Evolutionary conservation across 1,284 basidiomycete genomes (phyloP), one percentile per base, ranked within the genome.

Genomic region (Ganoderma sinense): DNA sequence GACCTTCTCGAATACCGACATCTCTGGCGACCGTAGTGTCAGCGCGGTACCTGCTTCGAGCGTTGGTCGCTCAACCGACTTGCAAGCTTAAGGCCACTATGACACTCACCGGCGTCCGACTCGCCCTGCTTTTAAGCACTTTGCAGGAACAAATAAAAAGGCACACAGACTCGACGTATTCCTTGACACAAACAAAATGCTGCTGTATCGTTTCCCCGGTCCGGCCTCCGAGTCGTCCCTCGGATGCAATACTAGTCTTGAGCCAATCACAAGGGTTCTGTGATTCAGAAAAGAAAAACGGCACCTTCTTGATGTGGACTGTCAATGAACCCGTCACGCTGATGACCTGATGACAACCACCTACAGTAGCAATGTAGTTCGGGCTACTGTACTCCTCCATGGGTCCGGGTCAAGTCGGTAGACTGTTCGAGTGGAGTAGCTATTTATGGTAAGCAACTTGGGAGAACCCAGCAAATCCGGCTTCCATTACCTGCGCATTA

Each of bases 381-480:
- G 7, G 31, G 29, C 23, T 26, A 51, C 23, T 51, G 48, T 11
- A 45, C 41, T 16, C 16, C 14, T 41, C 4, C 1, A 1, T 41
- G 41, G 0, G 41, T 41, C 39, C 59, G 58, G 51, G 58, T 36
- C 53, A 43, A 33, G 1, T 45, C 64, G 56, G 65, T 39, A 20
- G 18, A 51, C 20, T 36, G 51, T 41, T 55, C 20, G 14, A 41
- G 58, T 20, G 14, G 16, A 39, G 51, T 41, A 64, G 20, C 71
- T 63, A 53, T 63, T 56, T 67, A 67, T 70, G 69, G 71, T 69
- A 73, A 73, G 39, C 61, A 67, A 59, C 68, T 65, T 69, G 59
- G 65, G 33, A 58, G 64, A 61, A 69, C 64, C 59, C 59, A 64
- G 63, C 67, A 61, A 61, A 29, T 66, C 61, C 16, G 53, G 39